A percentile compares a stretch with the other conserved stretches of the same genome.
phyloP scores from a whole-genome alignment of 805 yeast species.

The Wickerhamiella brachini region DNA sequence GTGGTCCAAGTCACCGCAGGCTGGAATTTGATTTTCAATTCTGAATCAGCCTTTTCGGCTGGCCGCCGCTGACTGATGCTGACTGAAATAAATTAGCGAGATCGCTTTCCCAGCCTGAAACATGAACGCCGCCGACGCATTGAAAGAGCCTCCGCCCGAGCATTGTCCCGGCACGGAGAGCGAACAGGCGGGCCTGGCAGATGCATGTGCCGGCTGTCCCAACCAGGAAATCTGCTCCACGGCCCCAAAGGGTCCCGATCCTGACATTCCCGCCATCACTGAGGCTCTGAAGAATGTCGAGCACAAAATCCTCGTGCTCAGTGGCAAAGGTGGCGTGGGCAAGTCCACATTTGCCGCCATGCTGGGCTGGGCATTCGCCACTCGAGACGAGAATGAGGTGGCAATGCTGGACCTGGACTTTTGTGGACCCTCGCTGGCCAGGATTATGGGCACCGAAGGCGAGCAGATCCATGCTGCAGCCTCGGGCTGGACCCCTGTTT shows the following conservation, averaged over 20 bases:
- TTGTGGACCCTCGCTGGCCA: slow-evolving; percentile 94
- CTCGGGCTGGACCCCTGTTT: slow-evolving; percentile 94
- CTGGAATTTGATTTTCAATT: too few species aligned
- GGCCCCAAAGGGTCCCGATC: slow-evolving; percentile 81
- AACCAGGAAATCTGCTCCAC: slow-evolving; percentile 83
- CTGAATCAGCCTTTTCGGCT: too few species aligned
- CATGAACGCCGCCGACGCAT: neutral
- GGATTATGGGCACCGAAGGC: slow-evolving; percentile 83
- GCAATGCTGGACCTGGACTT: slow-evolving; percentile 97
- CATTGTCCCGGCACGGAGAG: slow-evolving; percentile 99
- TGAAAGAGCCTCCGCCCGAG: slow-evolving; percentile 61
- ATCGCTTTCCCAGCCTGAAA: too few species aligned
- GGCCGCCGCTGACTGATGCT: neutral
- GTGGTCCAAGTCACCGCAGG: too few species aligned
- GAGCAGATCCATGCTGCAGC: slow-evolving; percentile 80
- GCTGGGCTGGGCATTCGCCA: slow-evolving; percentile 91
- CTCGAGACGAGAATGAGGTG: slow-evolving; percentile 60
- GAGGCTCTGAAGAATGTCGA: slow-evolving; percentile 46
- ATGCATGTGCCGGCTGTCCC: slow-evolving; percentile 91
- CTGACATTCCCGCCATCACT: slow-evolving; percentile 68
- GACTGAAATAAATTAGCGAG: neutral
- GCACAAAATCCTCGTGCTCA: slow-evolving; percentile 67
- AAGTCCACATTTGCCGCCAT: slow-evolving; percentile 91
- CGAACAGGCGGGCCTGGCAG: slow-evolving; percentile 83
- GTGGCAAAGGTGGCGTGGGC: slow-evolving; percentile 76